Percentiles rank a stretch among this genome's conserved stretches.
Conservation (phyloP, 441 rosid genomes). For the Populus hybrid region DNA sequence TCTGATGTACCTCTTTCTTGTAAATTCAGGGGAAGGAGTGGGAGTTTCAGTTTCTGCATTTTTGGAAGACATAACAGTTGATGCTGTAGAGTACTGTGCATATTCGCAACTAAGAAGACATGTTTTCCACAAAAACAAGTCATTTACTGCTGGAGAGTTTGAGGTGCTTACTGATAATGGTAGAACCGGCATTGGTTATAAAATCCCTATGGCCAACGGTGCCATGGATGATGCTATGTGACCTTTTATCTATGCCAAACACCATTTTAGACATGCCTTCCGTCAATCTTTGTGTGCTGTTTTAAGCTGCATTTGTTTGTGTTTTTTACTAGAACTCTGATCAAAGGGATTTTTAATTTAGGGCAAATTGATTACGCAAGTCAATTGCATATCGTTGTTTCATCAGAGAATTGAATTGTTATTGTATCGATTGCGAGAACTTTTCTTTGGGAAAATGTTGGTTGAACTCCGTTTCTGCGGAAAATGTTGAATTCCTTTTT, state of each 20-base stretch:
- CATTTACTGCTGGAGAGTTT: conserved; percentile 40
- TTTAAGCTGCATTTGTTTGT: not conserved
- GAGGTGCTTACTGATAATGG: conserved; percentile 37
- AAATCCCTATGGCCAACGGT: not conserved
- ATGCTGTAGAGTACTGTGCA: conserved; percentile 67
- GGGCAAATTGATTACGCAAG: not conserved
- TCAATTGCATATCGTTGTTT: not conserved
- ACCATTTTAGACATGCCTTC: not conserved
- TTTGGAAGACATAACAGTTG: conserved; percentile 40
- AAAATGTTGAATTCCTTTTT: not conserved
- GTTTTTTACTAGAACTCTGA: not conserved
- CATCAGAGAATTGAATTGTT: not conserved
- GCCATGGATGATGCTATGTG: conserved; percentile 2
- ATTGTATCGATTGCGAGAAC: conserved; percentile 3
- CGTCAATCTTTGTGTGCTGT: not conserved
- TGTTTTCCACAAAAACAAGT: conserved; percentile 24
- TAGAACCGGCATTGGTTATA: conserved; percentile 34
- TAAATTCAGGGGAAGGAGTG: conserved; percentile 78
- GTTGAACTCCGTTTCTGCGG: not conserved
- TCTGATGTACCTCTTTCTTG: not conserved
- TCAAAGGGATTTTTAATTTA: not conserved
- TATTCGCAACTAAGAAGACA: conserved; percentile 53
- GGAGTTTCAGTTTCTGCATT: conserved; percentile 60
- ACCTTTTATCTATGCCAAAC: not conserved
- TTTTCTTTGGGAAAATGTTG: not conserved